A percentile compares a stretch with the other conserved stretches of the same genome.
Evolutionary conservation across 768 basidiomycete species (phyloP).

Genomic region (Mycena olivaceomarginata): DNA sequence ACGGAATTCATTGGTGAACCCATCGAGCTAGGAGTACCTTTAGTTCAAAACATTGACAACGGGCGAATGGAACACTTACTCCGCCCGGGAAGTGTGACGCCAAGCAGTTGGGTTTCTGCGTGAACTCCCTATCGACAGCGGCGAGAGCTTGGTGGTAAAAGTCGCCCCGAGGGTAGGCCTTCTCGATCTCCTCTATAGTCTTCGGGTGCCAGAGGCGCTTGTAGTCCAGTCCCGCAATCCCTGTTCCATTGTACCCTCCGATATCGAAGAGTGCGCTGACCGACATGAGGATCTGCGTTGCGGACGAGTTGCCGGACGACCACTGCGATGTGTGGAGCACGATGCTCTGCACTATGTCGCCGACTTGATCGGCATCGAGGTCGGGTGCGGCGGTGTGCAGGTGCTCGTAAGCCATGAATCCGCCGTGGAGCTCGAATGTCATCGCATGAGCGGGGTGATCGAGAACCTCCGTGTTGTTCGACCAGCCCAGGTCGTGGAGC

Average conservation of each 20-base stretch:
- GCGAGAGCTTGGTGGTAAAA: neutral
- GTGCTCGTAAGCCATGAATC: neutral
- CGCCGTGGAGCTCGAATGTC: neutral
- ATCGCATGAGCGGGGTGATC: neutral
- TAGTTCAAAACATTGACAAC: neutral
- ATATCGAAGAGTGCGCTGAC: neutral
- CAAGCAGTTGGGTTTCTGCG: constrained; percentile 6
- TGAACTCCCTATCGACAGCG: neutral
- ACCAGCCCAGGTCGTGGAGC: neutral
- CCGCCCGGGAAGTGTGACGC: neutral
- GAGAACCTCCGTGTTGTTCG: neutral
- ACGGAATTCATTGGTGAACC: neutral
- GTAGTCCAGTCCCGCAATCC: neutral
- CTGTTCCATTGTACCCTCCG: neutral
- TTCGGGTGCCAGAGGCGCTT: neutral
- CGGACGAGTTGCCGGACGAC: neutral
- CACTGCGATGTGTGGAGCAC: neutral
- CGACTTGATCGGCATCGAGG: neutral
- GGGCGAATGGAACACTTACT: neutral
- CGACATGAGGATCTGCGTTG: neutral
- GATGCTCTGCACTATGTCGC: neutral
- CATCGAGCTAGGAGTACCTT: neutral
- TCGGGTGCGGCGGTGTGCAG: neutral
- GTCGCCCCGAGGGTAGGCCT: neutral
- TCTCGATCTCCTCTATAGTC: neutral